These are phyloP conservation scores for Metarhizium album DNA, from an alignment of 2,329 filamentous ascomycete genomes.

Conservation along the genomic window DNA sequence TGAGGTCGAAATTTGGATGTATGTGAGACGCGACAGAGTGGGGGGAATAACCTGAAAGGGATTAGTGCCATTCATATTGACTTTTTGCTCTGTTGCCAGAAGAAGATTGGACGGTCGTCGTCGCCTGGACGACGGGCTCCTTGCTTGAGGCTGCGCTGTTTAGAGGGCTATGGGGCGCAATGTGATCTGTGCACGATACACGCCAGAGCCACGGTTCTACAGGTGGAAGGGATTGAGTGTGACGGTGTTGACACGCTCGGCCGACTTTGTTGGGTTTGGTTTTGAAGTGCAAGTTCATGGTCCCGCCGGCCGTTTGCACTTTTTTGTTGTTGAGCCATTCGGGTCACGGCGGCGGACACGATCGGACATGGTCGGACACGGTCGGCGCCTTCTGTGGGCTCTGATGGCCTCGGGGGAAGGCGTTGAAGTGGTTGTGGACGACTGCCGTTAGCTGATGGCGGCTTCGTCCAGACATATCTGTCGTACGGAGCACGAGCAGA, in stretches of 20 bases:
- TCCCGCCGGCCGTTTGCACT: no score
- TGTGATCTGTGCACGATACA: not conserved
- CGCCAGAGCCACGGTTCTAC: not conserved
- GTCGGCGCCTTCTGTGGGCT: no score
- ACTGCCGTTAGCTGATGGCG: no score
- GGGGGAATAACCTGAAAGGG: not conserved
- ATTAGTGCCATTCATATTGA: not conserved
- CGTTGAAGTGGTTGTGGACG: no score
- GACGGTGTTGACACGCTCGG: not conserved
- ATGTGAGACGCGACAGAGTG: slow-evolving; percentile 6
- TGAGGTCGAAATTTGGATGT: not conserved
- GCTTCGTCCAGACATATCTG: no score
- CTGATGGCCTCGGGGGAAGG: no score
- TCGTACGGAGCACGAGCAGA: no score
- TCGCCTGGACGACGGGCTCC: slow-evolving; percentile 4
- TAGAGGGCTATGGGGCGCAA: not conserved
- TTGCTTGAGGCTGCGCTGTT: not conserved
- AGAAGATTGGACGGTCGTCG: not conserved
- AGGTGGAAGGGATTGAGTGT: not conserved
- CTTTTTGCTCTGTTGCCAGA: not conserved
- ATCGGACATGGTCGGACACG: no score
- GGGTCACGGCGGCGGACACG: no score
- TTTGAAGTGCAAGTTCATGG: no score
- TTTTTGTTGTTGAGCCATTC: no score
- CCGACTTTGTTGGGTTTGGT: not conserved